phyloP scores from a whole-genome alignment of 2,329 filamentous ascomycete genomes.

The Colletotrichum gloeosporioides region DNA sequence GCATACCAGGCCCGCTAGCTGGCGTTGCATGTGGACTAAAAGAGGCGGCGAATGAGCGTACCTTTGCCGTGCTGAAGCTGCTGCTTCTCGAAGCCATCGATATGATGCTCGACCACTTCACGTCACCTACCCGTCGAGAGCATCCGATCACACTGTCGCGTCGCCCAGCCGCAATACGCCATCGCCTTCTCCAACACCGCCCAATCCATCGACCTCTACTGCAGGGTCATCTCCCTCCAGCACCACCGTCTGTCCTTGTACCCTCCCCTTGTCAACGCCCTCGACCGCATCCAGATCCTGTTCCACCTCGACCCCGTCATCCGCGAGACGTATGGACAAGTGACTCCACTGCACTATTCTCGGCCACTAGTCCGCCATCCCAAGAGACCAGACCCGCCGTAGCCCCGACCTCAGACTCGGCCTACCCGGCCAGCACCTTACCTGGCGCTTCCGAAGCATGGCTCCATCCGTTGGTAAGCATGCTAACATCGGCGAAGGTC shows the following conservation, averaged over 20 bases:
- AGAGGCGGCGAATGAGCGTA: not conserved
- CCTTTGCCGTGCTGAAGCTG: not conserved
- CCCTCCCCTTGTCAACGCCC: not conserved
- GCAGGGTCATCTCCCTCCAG: not conserved
- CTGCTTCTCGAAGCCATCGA: not conserved
- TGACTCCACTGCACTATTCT: not conserved
- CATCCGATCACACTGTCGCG: not conserved
- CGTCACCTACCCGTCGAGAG: not conserved
- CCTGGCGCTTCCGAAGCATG: not conserved
- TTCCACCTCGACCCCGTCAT: not conserved
- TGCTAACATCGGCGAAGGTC: not conserved
- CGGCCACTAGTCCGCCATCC: not conserved
- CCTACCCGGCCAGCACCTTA: not conserved
- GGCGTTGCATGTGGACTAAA: not conserved
- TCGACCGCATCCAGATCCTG: not conserved
- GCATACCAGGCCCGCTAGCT: not conserved
- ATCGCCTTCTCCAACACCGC: not conserved
- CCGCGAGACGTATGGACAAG: not conserved
- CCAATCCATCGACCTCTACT: not conserved
- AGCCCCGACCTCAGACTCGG: not conserved
- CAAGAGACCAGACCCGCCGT: not conserved
- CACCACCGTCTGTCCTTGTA: not conserved
- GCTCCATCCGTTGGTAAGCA: not conserved
- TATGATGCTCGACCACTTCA: not conserved
- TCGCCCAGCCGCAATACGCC: not conserved